Base-by-base conservation (phyloP, 257 asterid genomes). In the Jacaranda copaia region DNA sequence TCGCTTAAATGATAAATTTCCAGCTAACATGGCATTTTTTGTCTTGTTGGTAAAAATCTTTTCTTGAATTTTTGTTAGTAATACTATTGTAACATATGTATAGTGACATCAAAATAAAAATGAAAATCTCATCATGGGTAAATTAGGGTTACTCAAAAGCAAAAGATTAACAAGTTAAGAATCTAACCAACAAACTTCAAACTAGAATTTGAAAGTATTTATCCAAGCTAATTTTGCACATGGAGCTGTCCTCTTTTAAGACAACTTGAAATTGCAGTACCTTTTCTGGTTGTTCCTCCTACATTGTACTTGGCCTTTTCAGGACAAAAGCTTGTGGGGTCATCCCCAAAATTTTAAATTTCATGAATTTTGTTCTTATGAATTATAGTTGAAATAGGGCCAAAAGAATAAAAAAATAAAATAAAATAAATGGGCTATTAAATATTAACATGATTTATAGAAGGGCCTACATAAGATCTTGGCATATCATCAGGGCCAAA, bases 281-380 rank as follows among this genome's bases (percentile, higher is more conserved):
- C 68, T 51, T 51, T n/a, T 62, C 38, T 19, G 46, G 35, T 45
- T 45, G 59, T 70, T 48, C 46, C 65, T 67, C 74, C 60, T 59
- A 73, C 77, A 81, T 68, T 77, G 85, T 68, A 73, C 70, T 32
- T 73, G 80, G 38, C 63, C 70, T 68, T 81, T 77, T 60, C 39
- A 18, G 32, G 64, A 43, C 63, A 42, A n/a, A n/a, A n/a, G n/a
- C n/a, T n/a, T n/a, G n/a, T n/a, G n/a, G 74, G 77, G 78, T 40
- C 78, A 78, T 15, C 40, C 72, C 10, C 73, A 32, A 49, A 4
- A 15, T 67, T 57, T 58, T 36, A 35, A 67, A 60, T 52, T 58
- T 36, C 0, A 42, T 67, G 3, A 5, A 32, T 9, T 66, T 67
- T 73, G 71, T 66, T 48, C 42, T 51, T 57, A 4, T 8, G 15